Evolutionary conservation across 2,329 filamentous ascomycete species (phyloP).

Genomic region (Chlorencoelia australis): DNA sequence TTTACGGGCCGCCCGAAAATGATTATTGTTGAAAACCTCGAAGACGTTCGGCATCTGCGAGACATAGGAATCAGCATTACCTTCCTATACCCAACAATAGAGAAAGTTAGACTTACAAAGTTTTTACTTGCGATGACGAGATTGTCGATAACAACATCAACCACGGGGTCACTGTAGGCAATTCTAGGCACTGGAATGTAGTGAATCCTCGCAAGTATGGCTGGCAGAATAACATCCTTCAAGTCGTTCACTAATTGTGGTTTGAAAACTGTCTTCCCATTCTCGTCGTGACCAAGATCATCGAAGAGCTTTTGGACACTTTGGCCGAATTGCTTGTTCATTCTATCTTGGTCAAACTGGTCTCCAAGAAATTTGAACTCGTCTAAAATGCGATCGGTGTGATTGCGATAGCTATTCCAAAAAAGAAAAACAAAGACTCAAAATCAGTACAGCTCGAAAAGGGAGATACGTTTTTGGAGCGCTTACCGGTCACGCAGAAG

Average conservation of each 20-base stretch:
- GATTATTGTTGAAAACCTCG: conserved; percentile 61
- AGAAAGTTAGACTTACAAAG: too few species aligned
- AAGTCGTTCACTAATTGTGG: conserved; percentile 85
- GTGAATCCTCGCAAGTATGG: conserved; percentile 69
- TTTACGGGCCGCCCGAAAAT: too few species aligned
- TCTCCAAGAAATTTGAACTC: conserved; percentile 83
- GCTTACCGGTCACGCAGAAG: conserved; percentile 78
- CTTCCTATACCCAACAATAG: too few species aligned
- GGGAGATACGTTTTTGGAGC: too few species aligned
- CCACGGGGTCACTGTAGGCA: conserved; percentile 74
- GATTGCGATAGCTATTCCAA: conserved; percentile 77
- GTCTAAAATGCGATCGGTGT: conserved; percentile 78
- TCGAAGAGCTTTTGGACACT: conserved; percentile 77
- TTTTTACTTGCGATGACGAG: conserved; percentile 94
- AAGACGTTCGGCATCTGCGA: conserved; percentile 88
- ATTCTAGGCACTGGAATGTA: conserved; percentile 93
- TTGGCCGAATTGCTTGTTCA: conserved; percentile 71
- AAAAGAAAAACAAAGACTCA: too few species aligned
- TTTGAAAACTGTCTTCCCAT: conserved; percentile 84
- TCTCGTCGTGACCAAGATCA: conserved; percentile 78
- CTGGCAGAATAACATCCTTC: conserved; percentile 75
- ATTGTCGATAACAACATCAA: conserved; percentile 90
- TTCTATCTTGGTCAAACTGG: conserved; percentile 80
- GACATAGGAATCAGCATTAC: too few species aligned
- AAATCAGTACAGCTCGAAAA: too few species aligned